These are phyloP conservation scores for Sporothrix curviconia DNA, from an alignment of 2,329 filamentous ascomycete genomes.

Conservation along the genomic window DNA sequence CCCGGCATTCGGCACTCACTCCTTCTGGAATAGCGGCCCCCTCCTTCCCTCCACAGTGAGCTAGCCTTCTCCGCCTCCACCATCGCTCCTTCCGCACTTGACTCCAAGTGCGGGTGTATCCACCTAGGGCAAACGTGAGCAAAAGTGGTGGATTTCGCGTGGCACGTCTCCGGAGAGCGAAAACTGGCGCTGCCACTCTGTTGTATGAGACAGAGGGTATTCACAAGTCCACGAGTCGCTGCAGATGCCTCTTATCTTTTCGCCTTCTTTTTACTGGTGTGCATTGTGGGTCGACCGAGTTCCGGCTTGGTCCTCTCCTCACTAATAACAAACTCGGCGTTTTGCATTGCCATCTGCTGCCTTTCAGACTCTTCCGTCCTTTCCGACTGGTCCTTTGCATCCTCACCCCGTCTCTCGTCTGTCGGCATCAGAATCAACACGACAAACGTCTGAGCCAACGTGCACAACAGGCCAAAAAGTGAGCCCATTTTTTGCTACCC, in stretches of 20 bases:
- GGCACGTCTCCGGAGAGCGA: not conserved
- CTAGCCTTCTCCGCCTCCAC: not conserved
- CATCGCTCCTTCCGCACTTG: not conserved
- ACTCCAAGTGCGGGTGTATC: not conserved
- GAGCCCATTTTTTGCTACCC: not conserved
- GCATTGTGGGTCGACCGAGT: not conserved
- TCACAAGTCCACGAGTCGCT: not conserved
- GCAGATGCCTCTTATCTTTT: too few relatives aligned
- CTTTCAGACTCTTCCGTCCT: not conserved
- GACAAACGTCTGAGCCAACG: too few relatives aligned
- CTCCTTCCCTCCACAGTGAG: not conserved
- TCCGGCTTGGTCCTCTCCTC: too few relatives aligned
- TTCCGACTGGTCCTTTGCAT: not conserved
- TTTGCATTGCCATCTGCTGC: too few relatives aligned
- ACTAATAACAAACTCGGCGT: too few relatives aligned
- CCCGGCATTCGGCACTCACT: conserved; percentile 3
- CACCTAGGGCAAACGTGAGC: too few relatives aligned
- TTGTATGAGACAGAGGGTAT: too few relatives aligned
- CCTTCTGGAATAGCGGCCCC: not conserved
- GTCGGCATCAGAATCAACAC: too few relatives aligned
- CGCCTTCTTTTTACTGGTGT: too few relatives aligned
- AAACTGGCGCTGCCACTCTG: not conserved
- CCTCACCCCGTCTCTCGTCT: not conserved
- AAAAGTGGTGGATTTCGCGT: not conserved
- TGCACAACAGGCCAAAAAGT: not conserved